Conservation (phyloP, 176 grass and related monocot species). For the Pontederia crassipes region DNA sequence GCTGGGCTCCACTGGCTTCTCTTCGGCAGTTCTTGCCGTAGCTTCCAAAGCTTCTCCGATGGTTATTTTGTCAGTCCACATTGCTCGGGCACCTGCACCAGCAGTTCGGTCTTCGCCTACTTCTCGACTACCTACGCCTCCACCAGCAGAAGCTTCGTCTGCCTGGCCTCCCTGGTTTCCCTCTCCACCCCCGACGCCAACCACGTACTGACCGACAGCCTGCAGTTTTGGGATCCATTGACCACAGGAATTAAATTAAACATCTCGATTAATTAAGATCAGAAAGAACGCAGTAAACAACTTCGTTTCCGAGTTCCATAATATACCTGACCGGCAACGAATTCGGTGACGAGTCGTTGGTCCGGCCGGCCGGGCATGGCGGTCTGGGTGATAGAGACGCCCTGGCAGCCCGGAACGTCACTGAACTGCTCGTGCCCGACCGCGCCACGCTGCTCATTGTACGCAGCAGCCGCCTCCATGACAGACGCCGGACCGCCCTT, state of each 20-base stretch:
- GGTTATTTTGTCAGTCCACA: slow-evolving; percentile 7
- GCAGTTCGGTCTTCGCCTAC: neutral
- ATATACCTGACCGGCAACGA: slow-evolving; percentile 38
- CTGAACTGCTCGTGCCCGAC: slow-evolving; percentile 25
- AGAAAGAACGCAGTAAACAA: too few relatives aligned
- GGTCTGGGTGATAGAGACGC: slow-evolving; percentile 35
- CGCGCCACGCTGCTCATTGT: slow-evolving; percentile 32
- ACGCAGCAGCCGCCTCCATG: slow-evolving; percentile 38
- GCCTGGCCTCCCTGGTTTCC: slow-evolving; percentile 1
- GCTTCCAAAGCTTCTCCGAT: slow-evolving; percentile 34
- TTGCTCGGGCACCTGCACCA: neutral
- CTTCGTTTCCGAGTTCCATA: too few relatives aligned
- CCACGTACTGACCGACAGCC: slow-evolving; percentile 6
- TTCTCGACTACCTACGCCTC: neutral
- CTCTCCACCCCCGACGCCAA: neutral
- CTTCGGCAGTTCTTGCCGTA: slow-evolving; percentile 5
- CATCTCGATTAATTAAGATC: too few relatives aligned
- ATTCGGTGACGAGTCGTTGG: slow-evolving; percentile 40
- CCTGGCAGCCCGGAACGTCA: slow-evolving; percentile 6
- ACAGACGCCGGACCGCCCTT: slow-evolving; percentile 27
- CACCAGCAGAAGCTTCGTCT: slow-evolving; percentile 3
- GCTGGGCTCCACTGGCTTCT: slow-evolving; percentile 24
- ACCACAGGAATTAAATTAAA: too few relatives aligned
- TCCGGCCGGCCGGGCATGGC: slow-evolving; percentile 22
- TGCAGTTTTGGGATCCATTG: neutral